Evolutionary conservation across 1,284 basidiomycete species (phyloP).

Genomic region (Trametes hirsuta): DNA sequence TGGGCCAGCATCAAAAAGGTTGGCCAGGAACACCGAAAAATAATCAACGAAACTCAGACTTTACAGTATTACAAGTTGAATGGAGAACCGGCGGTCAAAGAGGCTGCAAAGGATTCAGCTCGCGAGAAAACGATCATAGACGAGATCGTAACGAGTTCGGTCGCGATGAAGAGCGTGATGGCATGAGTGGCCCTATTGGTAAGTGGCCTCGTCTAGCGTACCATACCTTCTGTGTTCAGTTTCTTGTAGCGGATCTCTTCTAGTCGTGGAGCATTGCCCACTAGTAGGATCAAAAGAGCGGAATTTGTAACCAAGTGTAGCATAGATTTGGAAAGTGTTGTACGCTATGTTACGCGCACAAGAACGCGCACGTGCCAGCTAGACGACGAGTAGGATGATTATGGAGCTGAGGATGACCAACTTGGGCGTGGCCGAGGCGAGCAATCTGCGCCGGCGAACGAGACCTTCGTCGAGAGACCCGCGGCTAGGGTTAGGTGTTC

Average conservation of each 20-base stretch:
- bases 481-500: slow-evolving; percentile 16
- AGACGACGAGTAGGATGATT: too few species aligned
- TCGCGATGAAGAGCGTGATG: slow-evolving; percentile 82
- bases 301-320: too few species aligned
- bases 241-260: background rate
- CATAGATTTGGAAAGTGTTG: too few species aligned
- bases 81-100: slow-evolving; percentile 49
- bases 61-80: slow-evolving; percentile 78
- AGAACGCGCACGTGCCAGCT: too few species aligned
- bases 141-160: slow-evolving; percentile 72
- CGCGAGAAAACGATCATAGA: slow-evolving; percentile 55
- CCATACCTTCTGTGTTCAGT: background rate
- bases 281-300: too few species aligned
- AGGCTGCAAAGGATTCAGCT: slow-evolving; percentile 39
- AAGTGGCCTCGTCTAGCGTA: background rate
- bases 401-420: too few species aligned
- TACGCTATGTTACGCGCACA: too few species aligned
- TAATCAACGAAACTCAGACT: background rate
- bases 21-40: slow-evolving; percentile 12
- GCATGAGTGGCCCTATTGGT: slow-evolving; percentile 32
- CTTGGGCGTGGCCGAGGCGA: background rate
- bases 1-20: slow-evolving; percentile 79
- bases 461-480: background rate
- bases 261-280: too few species aligned
- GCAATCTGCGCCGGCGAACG: background rate